Conservation (phyloP, 768 basidiomycete species). For the Trametes sanguinea region DNA sequence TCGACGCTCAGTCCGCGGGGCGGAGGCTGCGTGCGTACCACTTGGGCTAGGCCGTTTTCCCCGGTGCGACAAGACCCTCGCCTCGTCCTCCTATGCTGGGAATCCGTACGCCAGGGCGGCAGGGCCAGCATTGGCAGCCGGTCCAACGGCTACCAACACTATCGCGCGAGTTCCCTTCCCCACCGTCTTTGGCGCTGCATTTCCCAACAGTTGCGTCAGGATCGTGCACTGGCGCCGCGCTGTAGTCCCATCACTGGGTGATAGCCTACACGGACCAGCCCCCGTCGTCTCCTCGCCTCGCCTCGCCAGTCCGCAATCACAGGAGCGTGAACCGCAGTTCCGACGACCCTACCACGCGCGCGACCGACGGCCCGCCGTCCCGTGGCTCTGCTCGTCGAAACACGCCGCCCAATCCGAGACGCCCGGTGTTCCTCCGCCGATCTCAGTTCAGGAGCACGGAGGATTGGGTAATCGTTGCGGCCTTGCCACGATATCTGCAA, state of each 20-base stretch:
- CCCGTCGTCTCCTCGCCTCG: not conserved
- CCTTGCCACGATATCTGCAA: not conserved
- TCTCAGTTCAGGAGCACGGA: slow-evolving; percentile 9
- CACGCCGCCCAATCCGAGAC: not conserved
- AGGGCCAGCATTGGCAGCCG: too few species aligned
- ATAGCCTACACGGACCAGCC: slow-evolving; percentile 1
- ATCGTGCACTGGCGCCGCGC: not conserved
- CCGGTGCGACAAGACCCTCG: not conserved
- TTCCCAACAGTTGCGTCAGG: not conserved
- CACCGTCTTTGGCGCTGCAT: not conserved
- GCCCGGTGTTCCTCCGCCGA: slow-evolving; percentile 4
- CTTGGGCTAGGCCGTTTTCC: not conserved
- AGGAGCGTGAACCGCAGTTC: slow-evolving; percentile 5
- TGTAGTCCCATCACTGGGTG: slow-evolving; percentile 8
- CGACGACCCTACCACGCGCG: not conserved
- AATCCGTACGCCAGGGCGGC: too few species aligned
- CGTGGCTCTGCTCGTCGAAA: slow-evolving; percentile 16
- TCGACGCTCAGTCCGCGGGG: not conserved
- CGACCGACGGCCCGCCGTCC: slow-evolving; percentile 10
- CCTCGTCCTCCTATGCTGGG: not conserved
- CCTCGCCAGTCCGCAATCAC: slow-evolving; percentile 2
- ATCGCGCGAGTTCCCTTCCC: not conserved
- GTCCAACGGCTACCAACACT: not conserved
- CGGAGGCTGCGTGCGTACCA: not conserved
- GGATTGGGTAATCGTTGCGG: slow-evolving; percentile 1